Conservation (phyloP, 2,329 filamentous ascomycete species). For the Pezicula radicicola region DNA sequence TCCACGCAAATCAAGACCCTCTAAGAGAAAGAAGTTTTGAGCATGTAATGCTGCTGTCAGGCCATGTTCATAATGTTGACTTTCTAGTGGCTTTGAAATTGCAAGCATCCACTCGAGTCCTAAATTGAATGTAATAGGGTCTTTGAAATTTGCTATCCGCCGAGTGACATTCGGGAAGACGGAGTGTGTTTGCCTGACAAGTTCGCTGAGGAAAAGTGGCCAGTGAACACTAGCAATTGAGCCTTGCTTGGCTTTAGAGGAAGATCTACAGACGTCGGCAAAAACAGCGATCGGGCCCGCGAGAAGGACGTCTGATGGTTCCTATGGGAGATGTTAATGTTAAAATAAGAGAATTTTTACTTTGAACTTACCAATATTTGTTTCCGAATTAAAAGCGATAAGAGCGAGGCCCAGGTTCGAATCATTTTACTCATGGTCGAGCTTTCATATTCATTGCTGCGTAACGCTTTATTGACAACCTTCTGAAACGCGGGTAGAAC, state of each 20-base stretch:
- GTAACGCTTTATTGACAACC: neutral
- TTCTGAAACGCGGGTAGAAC: neutral
- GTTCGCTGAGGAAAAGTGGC: slow-evolving; percentile 47
- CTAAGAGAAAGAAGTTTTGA: slow-evolving; percentile 7
- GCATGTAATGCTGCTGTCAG: slow-evolving; percentile 35
- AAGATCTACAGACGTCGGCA: slow-evolving; percentile 25
- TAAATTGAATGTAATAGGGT: slow-evolving; percentile 31
- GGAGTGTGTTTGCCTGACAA: slow-evolving; percentile 45
- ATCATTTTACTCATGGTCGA: neutral
- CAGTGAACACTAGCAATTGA: slow-evolving; percentile 46
- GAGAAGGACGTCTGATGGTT: slow-evolving; percentile 7
- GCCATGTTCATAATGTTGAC: slow-evolving; percentile 45
- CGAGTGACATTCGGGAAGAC: slow-evolving; percentile 27
- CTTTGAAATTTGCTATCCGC: neutral
- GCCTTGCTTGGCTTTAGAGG: slow-evolving; percentile 27
- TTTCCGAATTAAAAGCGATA: slow-evolving; percentile 15
- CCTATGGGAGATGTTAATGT: slow-evolving; percentile 36
- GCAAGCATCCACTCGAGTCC: slow-evolving; percentile 51
- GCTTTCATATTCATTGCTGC: neutral
- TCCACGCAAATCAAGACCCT: slow-evolving; percentile 1
- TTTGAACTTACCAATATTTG: slow-evolving; percentile 12
- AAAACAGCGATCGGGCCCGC: slow-evolving; percentile 23
- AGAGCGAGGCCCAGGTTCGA: slow-evolving; percentile 2
- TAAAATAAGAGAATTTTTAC: slow-evolving; percentile 39
- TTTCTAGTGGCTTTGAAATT: slow-evolving; percentile 46